Evolutionary conservation across 73 alveolate genomes (phyloP).

Genomic region (Tetrahymena elliotti): DNA sequence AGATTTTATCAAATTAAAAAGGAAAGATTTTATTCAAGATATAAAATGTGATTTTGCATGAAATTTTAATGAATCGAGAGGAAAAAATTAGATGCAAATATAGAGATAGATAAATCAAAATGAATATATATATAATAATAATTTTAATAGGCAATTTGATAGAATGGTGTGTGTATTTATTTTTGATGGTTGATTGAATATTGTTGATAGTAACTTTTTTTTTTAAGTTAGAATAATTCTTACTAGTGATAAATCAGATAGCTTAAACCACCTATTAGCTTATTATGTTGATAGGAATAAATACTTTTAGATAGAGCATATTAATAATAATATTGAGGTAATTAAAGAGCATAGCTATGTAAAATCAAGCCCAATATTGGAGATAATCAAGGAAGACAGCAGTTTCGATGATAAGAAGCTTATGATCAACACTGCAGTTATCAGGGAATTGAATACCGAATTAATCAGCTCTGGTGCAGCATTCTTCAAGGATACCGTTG

Average conservation of each 20-base stretch:
- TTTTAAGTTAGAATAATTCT: neutral
- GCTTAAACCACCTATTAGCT: neutral
- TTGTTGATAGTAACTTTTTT: neutral
- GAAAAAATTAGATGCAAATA: neutral
- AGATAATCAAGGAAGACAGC: neutral
- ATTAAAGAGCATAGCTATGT: neutral
- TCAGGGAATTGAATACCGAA: neutral
- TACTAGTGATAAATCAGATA: neutral
- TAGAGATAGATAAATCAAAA: neutral
- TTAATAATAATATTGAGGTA: neutral
- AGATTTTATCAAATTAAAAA: too few relatives aligned
- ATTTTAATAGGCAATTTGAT: neutral
- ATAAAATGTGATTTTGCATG: neutral
- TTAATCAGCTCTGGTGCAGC: neutral
- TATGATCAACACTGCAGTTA: neutral
- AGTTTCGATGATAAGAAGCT: neutral
- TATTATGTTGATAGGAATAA: neutral
- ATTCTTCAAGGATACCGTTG: neutral
- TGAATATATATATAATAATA: too few relatives aligned
- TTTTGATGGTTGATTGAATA: neutral
- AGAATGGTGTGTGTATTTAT: neutral
- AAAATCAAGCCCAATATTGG: neutral
- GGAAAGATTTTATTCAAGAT: too few relatives aligned
- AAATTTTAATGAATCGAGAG: neutral
- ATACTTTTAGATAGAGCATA: neutral